These are phyloP conservation scores for Paramecium biaurelia DNA, from an alignment of 73 alveolate species.

Conservation along the genomic window DNA sequence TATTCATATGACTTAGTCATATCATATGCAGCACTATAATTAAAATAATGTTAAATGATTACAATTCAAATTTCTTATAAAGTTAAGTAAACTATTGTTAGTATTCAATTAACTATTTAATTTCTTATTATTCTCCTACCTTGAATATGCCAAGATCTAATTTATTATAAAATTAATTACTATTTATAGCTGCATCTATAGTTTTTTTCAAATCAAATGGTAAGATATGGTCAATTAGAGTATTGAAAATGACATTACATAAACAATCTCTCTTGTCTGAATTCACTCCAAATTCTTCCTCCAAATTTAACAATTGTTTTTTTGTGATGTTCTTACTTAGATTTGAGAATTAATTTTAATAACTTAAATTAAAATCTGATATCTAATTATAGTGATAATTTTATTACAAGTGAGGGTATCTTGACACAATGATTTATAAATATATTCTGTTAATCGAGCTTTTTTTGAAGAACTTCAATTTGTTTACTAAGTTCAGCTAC, in stretches of 20 bases:
- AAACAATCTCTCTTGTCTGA: not conserved
- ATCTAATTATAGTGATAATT: not conserved
- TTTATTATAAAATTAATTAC: not conserved
- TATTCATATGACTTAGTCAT: not conserved
- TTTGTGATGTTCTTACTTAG: not conserved
- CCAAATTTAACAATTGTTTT: not conserved
- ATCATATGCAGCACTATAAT: not conserved
- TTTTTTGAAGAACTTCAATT: slow-evolving; percentile 4
- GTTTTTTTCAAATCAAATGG: slow-evolving; percentile 23
- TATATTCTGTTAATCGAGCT: not conserved
- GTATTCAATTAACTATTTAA: not conserved
- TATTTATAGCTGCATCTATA: not conserved
- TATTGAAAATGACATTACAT: not conserved
- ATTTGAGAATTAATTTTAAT: not conserved
- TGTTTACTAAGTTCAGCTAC: not conserved
- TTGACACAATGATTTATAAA: not conserved
- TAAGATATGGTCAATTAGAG: not conserved
- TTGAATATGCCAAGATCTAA: not conserved
- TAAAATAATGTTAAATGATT: not conserved
- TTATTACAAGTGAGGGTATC: not conserved
- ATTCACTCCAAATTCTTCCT: not conserved
- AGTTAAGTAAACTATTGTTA: not conserved
- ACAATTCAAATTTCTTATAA: not conserved
- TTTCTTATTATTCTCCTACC: not conserved
- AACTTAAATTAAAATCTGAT: not conserved